Base-by-base conservation (phyloP, 306 rosid genomes). In the Pachyrhizus erosus region DNA sequence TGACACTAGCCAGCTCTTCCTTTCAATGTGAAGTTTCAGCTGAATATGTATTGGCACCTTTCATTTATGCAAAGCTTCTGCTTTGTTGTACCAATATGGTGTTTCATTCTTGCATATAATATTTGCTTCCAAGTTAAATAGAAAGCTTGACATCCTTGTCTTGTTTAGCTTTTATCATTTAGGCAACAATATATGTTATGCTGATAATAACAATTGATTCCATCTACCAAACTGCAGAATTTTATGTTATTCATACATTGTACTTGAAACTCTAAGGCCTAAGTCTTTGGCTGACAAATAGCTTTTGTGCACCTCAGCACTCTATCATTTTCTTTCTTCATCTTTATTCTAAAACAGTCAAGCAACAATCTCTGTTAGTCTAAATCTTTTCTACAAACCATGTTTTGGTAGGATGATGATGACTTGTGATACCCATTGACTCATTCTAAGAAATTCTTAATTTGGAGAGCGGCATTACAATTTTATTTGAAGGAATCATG, bases 51-150 rank as follows among this genome's bases (percentile, higher is more conserved):
- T 80, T 39, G 66, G 6, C 54, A 39, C 62, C 43, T 84, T 75
- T 80, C 67, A 46, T 57, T 85, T 66, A 64, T 18, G 62, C 87
- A 62, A 81, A 42, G 42, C 58, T 77, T 81, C 61, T 62, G 33
- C 57, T 70, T 62, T 77, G 70, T 29, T 21, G 57, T 70, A 52
- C 67, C 7, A 31, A 20, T 58, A 0, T 64, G 43, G 45, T 71
- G 40, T 66, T 67, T 64, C 18, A 15, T 45, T 46, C 0, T 66
- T 75, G 61, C 40, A n/a, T 54, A 10, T 29, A 23, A 29, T 46
- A 13, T 77, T 46, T n/a, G 5, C 20, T 76, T 34, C 70, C 60
- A 23, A 34, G 26, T 70, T 72, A 60, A 73, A 76, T 60, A 11
- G 8, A 60, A 70, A 70, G 58, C 66, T 52, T 29, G 43, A 55